phyloP scores from a whole-genome alignment of 192 early-diverging fungal species.

The Pilobolus umbonatus region DNA sequence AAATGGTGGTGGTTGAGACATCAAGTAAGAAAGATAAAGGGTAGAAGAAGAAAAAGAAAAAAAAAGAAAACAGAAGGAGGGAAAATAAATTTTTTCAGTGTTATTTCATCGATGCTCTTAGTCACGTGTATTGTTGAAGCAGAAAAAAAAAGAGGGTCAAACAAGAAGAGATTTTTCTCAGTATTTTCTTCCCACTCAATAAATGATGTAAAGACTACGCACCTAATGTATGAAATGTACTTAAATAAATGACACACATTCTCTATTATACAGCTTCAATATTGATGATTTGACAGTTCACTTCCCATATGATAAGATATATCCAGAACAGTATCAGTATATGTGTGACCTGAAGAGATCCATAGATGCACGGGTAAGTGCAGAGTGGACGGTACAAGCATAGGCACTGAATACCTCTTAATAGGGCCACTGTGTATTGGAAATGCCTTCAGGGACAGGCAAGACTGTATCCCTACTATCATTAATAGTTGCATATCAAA shows the following conservation, averaged over 20 bases:
- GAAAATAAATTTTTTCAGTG: too few relatives aligned
- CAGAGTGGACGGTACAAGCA: not conserved
- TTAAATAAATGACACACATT: too few relatives aligned
- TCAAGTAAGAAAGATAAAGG: too few relatives aligned
- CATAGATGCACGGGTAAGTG: conserved; percentile 75
- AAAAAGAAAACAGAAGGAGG: too few relatives aligned
- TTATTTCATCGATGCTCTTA: too few relatives aligned
- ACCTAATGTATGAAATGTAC: too few relatives aligned
- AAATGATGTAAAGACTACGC: too few relatives aligned
- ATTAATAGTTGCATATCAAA: conserved; percentile 93
- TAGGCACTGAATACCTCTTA: not conserved
- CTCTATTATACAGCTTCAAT: conserved; percentile 58
- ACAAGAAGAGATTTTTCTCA: not conserved
- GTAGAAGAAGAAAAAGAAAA: too few relatives aligned
- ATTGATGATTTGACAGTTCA: conserved; percentile 88
- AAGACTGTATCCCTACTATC: conserved; percentile 96
- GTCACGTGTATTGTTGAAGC: not conserved
- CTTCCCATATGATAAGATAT: conserved; percentile 99
- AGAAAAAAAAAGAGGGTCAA: not conserved
- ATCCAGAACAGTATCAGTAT: conserved; percentile 98
- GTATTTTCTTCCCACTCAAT: too few relatives aligned
- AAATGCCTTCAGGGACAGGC: conserved; percentile 99
- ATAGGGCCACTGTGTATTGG: conserved; percentile 92
- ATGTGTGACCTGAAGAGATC: conserved; percentile 94
- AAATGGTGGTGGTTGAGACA: conserved; percentile 7